Base-by-base conservation (phyloP, 805 yeast species). In the Myxozyma kluyveri region DNA sequence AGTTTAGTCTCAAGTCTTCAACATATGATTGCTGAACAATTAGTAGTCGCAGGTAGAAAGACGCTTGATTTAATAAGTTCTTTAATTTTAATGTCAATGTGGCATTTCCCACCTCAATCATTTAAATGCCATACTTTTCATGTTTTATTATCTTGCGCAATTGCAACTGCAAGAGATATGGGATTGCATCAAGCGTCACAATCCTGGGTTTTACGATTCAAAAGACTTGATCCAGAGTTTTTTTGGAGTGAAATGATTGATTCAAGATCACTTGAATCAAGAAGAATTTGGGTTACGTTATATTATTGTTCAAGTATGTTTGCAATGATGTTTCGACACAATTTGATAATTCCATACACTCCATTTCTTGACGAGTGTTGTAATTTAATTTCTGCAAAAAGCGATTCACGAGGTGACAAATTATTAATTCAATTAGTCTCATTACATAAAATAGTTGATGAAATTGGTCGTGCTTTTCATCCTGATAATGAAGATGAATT, bases 91-190 rank as follows among this genome's bases (percentile, higher is more conserved):
- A 71, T 85, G 47, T 77, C 85, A 23, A 67, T 83, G 26, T 89
- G 96, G 96, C 88, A 88, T 65, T 86, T 85, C 59, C 79, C 87
- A 3, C 86, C 96, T 0, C 96, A 88, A 67, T 72, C 86, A 60
- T 86, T 86, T 59, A 86, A 82, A 57, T 86, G 85, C 61, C 79
- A 95, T 51, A 78, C 95, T 43, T 82, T 83, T 58, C 93, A 86
- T 64, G 71, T 88, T 47, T 75, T 87, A 57, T 79, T 81, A 49
- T 72, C 79, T 12, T 71, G 87, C 21, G 81, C 89, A 47, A 79
- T 83, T 12, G 74, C 84, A 3, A 72, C 89, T 67, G 76, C 86
- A 1, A 84, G 81, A 61, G 96, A 89, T 65, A 69, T 89, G 48
- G 95, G 95, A 0, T 74, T 88, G 3, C 79, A 80, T 22, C 36